Evolutionary conservation across 768 basidiomycete species (phyloP), one percentile per base, ranked within the genome.

Genomic region (Xerocomellus intermedius): DNA sequence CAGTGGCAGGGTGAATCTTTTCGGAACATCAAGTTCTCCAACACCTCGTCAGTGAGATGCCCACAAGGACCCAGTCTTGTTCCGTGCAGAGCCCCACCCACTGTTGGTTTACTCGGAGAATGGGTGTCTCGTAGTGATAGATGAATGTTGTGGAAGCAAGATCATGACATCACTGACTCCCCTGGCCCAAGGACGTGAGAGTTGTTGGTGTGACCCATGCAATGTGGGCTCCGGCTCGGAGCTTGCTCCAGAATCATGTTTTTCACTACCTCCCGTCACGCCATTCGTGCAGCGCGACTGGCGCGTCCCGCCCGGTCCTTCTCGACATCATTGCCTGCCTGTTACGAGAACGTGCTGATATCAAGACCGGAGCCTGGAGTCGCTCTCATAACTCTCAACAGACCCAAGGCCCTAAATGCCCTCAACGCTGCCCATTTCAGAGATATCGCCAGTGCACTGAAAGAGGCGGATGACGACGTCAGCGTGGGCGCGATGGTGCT

Each of bases 341-440:
- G 76, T 52, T 89, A 86, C 72, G 79, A 82, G 64, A 78, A 84
- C 64, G 87, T 92, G 66, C 74, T 91, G 41, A 80, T 82, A 17
- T 83, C 87, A 4, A 78, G 79, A 55, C 89, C 90, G 2, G 79
- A 84, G 50, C 82, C 84, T 4, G 78, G 78, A 19, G 86, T 91
- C 41, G 75, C 81, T n/a, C 83, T 95, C 64, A 83, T 96, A 65
- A 91, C 88, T 14, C 79, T 96, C 64, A 94, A 96, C 74, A 81
- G 94, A 42, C 94, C 94, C 24, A 93, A 93, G 63, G 88, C 89
- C 17, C 76, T 95, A 55, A 98, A 97, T 67, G 95, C 97, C 4
- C 78, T 99, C 55, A 87, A 80, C 63, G 82, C 84, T 22, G 85
- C 89, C 7, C 79, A 98, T 54, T 89, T 98, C 69, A 72, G 73